Evolutionary conservation across 2,329 filamentous ascomycete species (phyloP).

Genomic region (Colletotrichum musae): DNA sequence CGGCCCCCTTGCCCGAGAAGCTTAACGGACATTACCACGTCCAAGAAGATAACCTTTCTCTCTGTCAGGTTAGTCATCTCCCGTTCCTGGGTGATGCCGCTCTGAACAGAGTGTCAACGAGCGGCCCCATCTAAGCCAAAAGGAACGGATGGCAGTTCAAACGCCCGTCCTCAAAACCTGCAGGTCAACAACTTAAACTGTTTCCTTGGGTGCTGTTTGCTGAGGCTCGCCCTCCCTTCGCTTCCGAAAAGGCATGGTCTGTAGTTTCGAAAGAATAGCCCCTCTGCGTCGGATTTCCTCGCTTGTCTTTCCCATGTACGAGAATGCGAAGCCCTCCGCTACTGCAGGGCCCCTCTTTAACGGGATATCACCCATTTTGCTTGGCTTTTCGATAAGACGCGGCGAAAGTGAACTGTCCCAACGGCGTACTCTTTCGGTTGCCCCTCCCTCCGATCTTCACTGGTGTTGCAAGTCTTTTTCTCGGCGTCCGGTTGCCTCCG

Average conservation of each 20-base stretch:
- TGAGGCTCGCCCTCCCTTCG: too few species aligned
- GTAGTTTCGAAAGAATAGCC: background rate
- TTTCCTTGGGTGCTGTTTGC: background rate
- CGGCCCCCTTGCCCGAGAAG: slow-evolving; percentile 17
- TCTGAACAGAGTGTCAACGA: background rate
- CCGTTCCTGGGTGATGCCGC: slow-evolving; percentile 1
- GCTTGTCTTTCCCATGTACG: background rate
- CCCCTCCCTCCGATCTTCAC: background rate
- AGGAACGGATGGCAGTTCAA: slow-evolving; percentile 38
- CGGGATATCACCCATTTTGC: background rate
- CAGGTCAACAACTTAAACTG: background rate
- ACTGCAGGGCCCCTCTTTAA: background rate
- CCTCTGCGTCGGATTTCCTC: too few species aligned
- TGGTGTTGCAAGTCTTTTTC: background rate
- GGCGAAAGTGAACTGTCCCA: background rate
- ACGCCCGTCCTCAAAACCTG: slow-evolving; percentile 18
- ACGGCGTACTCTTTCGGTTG: background rate
- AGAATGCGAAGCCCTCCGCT: background rate
- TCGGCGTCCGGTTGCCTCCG: background rate
- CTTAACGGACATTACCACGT: background rate
- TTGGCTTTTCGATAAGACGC: background rate
- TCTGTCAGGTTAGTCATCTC: slow-evolving; percentile 2
- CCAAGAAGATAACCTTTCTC: background rate
- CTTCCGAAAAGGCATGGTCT: background rate
- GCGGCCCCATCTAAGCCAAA: background rate